phyloP scores from a whole-genome alignment of 805 yeast species.

The Isabelozyma pseudorhagii region DNA sequence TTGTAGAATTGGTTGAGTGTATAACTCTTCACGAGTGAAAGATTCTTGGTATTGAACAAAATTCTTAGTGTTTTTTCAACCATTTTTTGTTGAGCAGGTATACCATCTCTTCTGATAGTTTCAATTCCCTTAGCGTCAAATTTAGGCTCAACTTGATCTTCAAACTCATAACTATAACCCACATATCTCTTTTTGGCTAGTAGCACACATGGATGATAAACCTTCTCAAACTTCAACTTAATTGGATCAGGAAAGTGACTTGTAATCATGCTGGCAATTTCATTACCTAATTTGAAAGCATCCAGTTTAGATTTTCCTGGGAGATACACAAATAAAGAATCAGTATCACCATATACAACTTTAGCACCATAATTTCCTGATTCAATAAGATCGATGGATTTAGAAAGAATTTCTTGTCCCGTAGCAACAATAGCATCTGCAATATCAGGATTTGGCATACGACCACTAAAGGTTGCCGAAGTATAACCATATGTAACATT shows the following conservation, averaged over 20 bases:
- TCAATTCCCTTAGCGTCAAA: conserved; percentile 98
- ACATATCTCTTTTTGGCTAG: conserved; percentile 85
- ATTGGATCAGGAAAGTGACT: conserved; percentile 74
- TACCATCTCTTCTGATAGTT: conserved; percentile 91
- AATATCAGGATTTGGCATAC: conserved; percentile 95
- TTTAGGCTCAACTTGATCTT: conserved; percentile 51
- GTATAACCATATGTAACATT: conserved; percentile 96
- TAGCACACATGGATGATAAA: conserved; percentile 81
- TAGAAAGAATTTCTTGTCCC: conserved; percentile 79
- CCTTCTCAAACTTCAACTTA: conserved; percentile 84
- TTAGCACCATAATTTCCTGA: conserved; percentile 71
- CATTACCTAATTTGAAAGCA: conserved; percentile 73
- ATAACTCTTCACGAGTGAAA: conserved; percentile 66
- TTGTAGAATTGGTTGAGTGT: conserved; percentile 64
- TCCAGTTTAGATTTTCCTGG: conserved; percentile 78
- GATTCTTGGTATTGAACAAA: conserved; percentile 68
- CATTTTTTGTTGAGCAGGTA: conserved; percentile 85
- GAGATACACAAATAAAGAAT: conserved; percentile 83
- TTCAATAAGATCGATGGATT: conserved; percentile 70
- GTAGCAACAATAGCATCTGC: conserved; percentile 94
- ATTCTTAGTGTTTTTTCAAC: conserved; percentile 66
- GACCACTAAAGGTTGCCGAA: conserved; percentile 90
- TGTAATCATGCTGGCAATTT: conserved; percentile 65
- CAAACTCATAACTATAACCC: conserved; percentile 72
- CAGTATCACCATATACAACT: conserved; percentile 97